Base-by-base conservation (phyloP, 331 rosid species). In the Phaseolus coccineus region DNA sequence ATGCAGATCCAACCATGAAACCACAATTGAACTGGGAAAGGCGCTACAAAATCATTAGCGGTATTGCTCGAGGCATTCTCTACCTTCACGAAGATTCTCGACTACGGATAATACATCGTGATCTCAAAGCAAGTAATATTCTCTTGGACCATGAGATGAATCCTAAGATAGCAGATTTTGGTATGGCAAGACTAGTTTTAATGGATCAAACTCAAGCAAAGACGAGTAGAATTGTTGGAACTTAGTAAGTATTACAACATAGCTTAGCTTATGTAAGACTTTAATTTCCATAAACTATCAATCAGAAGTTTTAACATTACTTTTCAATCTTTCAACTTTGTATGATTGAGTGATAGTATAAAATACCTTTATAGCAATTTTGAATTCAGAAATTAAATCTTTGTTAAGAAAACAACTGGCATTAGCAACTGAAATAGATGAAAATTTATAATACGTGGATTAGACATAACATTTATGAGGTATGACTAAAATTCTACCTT, bases 101-200 rank as follows among this genome's bases (percentile, higher is more conserved):
- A 55, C 31, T 55, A 4, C 14, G 31, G 4, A 24, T 22, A 22
- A 55, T 55, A 55, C 62, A 55, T 55, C 62, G 62, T 22, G 62
- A 55, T 55, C 62, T 55, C 14, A 55, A 55, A 55, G 62, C 62
- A 55, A 55, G 62, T 12, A 55, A 55, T 4, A 22, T 55, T 55
- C 62, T 55, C 61, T 55, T 55, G 24, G 61, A 55, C 5, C 5
- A 22, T 8, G 61, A 55, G 14, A 19, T 55, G 61, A 55, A 22
- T 55, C 61, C 61, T 0, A 55, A 55, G 5, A 55, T 55, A 55
- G 61, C 61, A 55, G 61, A 55, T 55, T 55, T 55, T 55, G 61
- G 30, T 11, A 55, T 55, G 61, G 61, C 61, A 22, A 55, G 13
- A 55, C 31, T 55, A 12, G 30, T 55, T 8, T 22, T 55, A 1